Base-by-base conservation (phyloP, 805 yeast genomes). In the Tetrapisispora pingtungensis region DNA sequence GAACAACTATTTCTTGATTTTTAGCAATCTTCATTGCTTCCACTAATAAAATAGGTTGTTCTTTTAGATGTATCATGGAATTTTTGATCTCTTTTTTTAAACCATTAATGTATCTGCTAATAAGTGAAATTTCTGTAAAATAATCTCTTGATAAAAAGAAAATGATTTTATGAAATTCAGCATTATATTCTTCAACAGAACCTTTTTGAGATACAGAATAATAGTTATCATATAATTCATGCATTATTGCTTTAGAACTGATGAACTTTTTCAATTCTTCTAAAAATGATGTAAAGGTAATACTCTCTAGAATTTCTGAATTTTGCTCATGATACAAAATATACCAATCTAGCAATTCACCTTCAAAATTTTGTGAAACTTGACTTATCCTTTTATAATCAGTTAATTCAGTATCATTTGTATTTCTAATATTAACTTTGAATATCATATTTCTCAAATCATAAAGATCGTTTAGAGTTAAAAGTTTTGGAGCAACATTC, bases 201-300 rank as follows among this genome's bases (percentile, higher is more conserved):
- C 33, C 40, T 12, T 7, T 27, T 18, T 37, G 40, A 17, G 12
- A 10, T 18, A 37, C 26, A 15, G 31, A 14, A 27, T 37, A 37
- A 27, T 37, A 37, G 10, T 17, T 37, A 8, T 26, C 33, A 28
- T 37, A 37, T n/a, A 37, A 20, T 37, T 28, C 24, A 5, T 37
- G 40, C 32, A 37, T 37, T 10, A 37, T 18, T 4, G 40, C 30
- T 27, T 37, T 37, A 10, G 40, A 27, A 37, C 40, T 37, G 17
- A 37, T 27, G 26, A 37, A 37, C 17, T 37, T 37, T 18, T 37
- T 37, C 40, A 37, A 37, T 13, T 37, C 40, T 27, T 37, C 40
- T 18, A 37, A 18, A 37, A 37, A 37, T 13, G n/a, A 7, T 6
- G 26, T 17, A 18, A 37, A 37, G 3, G 15, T 37, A 6, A 37